Evolutionary conservation across 2,329 filamentous ascomycete genomes (phyloP).

Genomic region (Fusarium mexicanum): DNA sequence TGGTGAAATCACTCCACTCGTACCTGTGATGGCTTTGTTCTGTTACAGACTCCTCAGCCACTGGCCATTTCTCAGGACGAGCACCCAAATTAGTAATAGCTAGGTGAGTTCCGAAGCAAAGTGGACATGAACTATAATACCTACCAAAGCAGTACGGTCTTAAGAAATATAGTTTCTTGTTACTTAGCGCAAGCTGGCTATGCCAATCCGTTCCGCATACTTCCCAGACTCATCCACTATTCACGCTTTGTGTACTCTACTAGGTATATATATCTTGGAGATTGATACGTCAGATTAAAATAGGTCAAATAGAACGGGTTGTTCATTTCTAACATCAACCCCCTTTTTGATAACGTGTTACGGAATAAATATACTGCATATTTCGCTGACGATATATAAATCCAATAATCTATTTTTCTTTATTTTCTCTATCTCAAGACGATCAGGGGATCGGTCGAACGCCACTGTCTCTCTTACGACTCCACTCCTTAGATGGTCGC

Average conservation of each 20-base stretch:
- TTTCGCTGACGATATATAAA: accelerated
- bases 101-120: neutral
- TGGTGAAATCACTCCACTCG: neutral
- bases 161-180: neutral
- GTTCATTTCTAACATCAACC: too few species aligned
- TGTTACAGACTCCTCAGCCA: neutral
- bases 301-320: too few species aligned
- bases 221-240: neutral
- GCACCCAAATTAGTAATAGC: neutral
- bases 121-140: accelerated
- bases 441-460: neutral
- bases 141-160: accelerated
- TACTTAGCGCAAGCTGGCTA: neutral
- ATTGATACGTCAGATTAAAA: too few species aligned
- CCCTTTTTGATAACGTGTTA: too few species aligned
- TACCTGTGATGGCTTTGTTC: neutral
- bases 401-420: accelerated
- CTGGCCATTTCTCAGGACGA: neutral
- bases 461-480: neutral
- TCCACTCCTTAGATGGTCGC: neutral
- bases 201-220: too few species aligned
- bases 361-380: too few species aligned
- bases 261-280: neutral
- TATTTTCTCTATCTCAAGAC: neutral
- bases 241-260: neutral